Evolutionary conservation across 805 yeast genomes (phyloP).

Genomic region (Grigorovia transvaalensis): DNA sequence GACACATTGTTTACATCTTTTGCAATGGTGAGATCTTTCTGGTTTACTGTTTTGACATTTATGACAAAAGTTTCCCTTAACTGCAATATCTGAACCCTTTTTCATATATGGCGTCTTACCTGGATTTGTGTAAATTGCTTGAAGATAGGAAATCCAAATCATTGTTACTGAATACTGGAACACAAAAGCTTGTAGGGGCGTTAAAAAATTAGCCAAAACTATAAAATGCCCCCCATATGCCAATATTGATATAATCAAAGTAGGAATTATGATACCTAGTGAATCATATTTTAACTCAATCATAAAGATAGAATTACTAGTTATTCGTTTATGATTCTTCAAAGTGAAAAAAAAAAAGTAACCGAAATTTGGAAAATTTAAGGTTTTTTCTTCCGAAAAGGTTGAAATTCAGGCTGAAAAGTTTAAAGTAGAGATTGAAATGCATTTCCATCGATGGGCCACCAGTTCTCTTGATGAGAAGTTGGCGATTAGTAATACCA

Average conservation of each 20-base stretch:
- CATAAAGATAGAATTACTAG: neutral
- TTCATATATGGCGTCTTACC: conserved; percentile 64
- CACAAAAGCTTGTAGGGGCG: conserved; percentile 32
- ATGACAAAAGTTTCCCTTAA: conserved; percentile 55
- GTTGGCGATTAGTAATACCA: neutral
- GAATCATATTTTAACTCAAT: neutral
- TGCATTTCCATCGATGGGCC: neutral
- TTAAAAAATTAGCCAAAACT: conserved; percentile 38
- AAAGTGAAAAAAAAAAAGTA: neutral
- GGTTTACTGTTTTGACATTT: conserved; percentile 72
- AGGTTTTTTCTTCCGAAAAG: no score
- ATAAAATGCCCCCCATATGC: conserved; percentile 56
- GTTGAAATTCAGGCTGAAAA: no score
- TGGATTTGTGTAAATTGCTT: conserved; percentile 59
- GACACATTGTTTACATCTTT: conserved; percentile 62
- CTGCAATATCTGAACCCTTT: conserved; percentile 28
- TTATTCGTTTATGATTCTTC: neutral
- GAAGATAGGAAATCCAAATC: conserved; percentile 64
- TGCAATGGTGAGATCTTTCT: conserved; percentile 79
- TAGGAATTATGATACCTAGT: conserved; percentile 51
- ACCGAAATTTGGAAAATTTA: no score
- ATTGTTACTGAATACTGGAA: conserved; percentile 40
- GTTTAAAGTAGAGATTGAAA: neutral
- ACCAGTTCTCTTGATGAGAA: neutral
- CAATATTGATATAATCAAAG: conserved; percentile 41